phyloP scores from a whole-genome alignment of 2,329 filamentous ascomycete genomes.

The Penicillium sumatraense region DNA sequence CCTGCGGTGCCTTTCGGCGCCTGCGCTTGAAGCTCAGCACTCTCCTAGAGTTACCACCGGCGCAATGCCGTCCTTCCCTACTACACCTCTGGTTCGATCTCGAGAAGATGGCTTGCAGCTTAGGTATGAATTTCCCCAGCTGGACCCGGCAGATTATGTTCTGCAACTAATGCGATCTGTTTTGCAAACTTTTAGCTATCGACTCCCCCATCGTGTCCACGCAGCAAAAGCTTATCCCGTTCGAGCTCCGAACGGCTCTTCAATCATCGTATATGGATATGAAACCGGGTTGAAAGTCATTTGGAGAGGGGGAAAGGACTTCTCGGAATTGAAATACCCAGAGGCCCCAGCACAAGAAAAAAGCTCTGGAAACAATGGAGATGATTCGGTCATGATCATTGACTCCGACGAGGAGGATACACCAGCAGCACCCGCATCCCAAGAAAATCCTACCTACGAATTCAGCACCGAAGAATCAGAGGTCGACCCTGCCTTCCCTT shows the following conservation, averaged over 20 bases:
- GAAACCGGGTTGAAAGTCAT: constrained; percentile 61
- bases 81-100: constrained; percentile 42
- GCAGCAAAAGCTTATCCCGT: constrained; percentile 62
- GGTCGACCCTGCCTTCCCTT: constrained; percentile 61
- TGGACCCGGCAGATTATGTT: not conserved
- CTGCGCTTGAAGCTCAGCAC: constrained; percentile 19
- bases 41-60: constrained; percentile 14
- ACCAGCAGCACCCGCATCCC: constrained; percentile 29
- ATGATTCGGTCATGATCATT: constrained; percentile 58
- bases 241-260: constrained; percentile 64
- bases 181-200: constrained; percentile 53
- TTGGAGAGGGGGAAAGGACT: constrained; percentile 63
- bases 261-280: constrained; percentile 64
- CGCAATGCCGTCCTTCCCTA: constrained; percentile 41
- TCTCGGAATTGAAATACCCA: constrained; percentile 42
- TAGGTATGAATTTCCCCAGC: constrained; percentile 35
- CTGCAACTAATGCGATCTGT: constrained; percentile 9
- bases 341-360: constrained; percentile 29
- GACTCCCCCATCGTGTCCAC: constrained; percentile 63
- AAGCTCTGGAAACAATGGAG: constrained; percentile 28
- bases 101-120: constrained; percentile 48
- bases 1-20: constrained; percentile 21
- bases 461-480: constrained; percentile 61
- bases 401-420: constrained; percentile 61
- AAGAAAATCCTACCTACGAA: constrained; percentile 35